Percentiles rank a stretch among this genome's conserved stretches.
Evolutionary conservation across 1,284 basidiomycete genomes (phyloP).

Genomic region (Melampsora medusae): DNA sequence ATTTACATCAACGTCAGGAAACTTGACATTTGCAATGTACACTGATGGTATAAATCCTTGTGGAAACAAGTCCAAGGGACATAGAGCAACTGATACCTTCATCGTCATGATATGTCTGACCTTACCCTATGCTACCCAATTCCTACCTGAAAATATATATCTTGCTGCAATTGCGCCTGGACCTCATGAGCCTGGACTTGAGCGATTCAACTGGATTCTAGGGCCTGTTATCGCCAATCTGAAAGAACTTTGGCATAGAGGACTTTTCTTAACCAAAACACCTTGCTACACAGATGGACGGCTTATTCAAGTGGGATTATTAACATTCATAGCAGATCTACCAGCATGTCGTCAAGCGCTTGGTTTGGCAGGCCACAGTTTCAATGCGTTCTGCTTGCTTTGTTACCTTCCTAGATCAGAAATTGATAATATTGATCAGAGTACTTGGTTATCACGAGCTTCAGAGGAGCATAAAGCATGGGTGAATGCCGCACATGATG

Average conservation of each 20-base stretch:
- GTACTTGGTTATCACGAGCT: slow-evolving; percentile 9
- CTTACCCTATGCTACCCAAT: neutral
- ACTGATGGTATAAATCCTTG: neutral
- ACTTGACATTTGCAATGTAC: slow-evolving; percentile 2
- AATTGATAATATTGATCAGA: slow-evolving; percentile 13
- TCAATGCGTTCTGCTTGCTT: slow-evolving; percentile 38
- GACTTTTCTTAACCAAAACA: slow-evolving; percentile 47
- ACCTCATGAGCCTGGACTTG: slow-evolving; percentile 46
- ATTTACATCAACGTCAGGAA: slow-evolving; percentile 1
- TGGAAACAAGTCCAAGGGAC: neutral
- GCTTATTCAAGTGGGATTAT: slow-evolving; percentile 21
- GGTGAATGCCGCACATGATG: slow-evolving; percentile 1
- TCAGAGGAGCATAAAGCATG: neutral
- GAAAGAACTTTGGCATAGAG: slow-evolving; percentile 51
- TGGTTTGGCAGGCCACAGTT: slow-evolving; percentile 23
- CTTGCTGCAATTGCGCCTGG: slow-evolving; percentile 56
- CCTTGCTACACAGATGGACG: neutral
- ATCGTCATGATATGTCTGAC: neutral
- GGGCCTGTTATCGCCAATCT: slow-evolving; percentile 52
- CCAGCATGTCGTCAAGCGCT: slow-evolving; percentile 39
- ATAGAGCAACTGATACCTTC: neutral
- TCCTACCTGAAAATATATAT: slow-evolving; percentile 48
- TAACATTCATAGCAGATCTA: slow-evolving; percentile 45
- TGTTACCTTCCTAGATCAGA: slow-evolving; percentile 18
- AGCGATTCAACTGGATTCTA: slow-evolving; percentile 53